These are phyloP conservation scores for Setaria viridis DNA, from an alignment of 202 grass and related monocot species.

Conservation along the genomic window DNA sequence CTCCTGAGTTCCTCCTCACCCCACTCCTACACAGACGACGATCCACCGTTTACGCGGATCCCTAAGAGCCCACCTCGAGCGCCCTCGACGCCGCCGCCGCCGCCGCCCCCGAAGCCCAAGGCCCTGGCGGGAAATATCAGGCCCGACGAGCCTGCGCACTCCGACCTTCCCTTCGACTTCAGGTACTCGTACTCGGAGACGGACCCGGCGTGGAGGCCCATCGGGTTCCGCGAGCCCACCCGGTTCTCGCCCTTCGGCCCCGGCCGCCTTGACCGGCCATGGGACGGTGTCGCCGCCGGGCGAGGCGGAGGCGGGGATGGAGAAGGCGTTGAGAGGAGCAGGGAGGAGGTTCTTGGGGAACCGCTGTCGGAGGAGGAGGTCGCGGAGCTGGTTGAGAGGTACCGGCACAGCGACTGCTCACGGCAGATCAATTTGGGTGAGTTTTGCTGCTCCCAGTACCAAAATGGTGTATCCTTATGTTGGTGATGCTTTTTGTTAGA, in stretches of 20 bases:
- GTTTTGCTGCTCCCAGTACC: not conserved
- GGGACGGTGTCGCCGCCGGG: constrained; percentile 56
- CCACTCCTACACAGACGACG: constrained; percentile 41
- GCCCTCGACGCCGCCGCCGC: not conserved
- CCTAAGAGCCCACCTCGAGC: constrained; percentile 5
- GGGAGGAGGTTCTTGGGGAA: constrained; percentile 56
- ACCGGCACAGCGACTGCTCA: constrained; percentile 76
- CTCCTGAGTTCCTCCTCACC: constrained; percentile 30
- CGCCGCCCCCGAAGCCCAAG: constrained; percentile 23
- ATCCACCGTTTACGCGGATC: constrained; percentile 59
- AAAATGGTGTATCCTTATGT: not conserved
- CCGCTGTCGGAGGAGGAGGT: constrained; percentile 64
- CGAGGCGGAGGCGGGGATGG: not conserved
- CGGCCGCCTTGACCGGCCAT: constrained; percentile 68
- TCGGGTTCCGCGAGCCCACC: constrained; percentile 79
- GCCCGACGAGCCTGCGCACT: constrained; percentile 45
- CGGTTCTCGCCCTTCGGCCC: constrained; percentile 86
- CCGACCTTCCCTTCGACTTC: constrained; percentile 73
- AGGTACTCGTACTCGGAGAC: constrained; percentile 71
- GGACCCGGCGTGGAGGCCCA: constrained; percentile 59
- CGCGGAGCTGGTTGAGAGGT: constrained; percentile 67
- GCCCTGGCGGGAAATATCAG: constrained; percentile 16
- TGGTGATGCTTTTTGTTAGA: not conserved
- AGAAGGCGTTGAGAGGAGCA: not conserved
- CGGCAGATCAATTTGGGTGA: constrained; percentile 81